Evolutionary conservation across 768 basidiomycete genomes (phyloP).

Genomic region (Clathrus columnatus): DNA sequence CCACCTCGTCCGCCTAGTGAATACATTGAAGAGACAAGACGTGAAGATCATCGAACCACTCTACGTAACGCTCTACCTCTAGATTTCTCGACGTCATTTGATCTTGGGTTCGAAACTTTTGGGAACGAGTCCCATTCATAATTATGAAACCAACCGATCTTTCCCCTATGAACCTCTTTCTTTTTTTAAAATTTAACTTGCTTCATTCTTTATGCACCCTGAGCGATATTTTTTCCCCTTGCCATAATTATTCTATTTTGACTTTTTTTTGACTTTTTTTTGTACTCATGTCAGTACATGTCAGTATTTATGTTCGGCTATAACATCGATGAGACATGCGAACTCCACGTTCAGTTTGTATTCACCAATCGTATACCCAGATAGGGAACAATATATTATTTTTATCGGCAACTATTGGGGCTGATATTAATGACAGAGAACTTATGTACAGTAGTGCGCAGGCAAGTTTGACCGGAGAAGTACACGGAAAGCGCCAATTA

Average conservation of each 20-base stretch:
- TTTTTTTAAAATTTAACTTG: background rate
- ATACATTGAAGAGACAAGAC: slow-evolving; percentile 76
- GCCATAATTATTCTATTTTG: background rate
- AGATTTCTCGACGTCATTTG: slow-evolving; percentile 7
- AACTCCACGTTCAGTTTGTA: background rate
- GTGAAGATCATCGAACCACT: slow-evolving; percentile 39
- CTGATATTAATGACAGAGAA: background rate
- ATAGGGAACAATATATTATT: background rate
- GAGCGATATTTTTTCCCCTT: background rate
- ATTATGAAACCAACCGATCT: background rate
- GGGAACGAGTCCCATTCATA: background rate
- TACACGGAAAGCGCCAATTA: background rate
- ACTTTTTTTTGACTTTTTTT: background rate
- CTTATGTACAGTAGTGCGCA: background rate
- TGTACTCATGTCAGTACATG: background rate
- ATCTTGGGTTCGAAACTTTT: slow-evolving; percentile 8
- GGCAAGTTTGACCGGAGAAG: too few species aligned
- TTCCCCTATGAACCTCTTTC: background rate
- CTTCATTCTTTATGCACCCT: background rate
- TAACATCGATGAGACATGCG: background rate
- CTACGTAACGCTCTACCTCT: background rate
- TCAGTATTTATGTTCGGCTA: background rate
- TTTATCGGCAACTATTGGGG: too few species aligned
- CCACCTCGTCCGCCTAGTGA: slow-evolving; percentile 69
- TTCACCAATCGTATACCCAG: background rate